Conservation (phyloP, 2,329 filamentous ascomycete genomes). For the Botrytis porri region DNA sequence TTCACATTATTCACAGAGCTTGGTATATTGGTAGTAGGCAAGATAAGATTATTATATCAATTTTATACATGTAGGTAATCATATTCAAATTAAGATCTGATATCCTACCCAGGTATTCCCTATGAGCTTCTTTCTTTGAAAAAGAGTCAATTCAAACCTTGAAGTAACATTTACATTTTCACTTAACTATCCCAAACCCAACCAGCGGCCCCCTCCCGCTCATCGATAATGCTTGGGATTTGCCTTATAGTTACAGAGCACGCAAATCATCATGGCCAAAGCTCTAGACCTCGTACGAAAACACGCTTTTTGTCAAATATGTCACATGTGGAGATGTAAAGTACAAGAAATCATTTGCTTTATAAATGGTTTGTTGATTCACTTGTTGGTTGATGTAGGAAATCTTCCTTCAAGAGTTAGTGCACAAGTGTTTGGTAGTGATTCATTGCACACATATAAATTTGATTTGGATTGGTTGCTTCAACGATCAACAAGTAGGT, state of each 20-base stretch:
- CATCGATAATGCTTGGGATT: background rate
- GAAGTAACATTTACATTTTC: background rate
- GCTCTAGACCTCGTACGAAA: background rate
- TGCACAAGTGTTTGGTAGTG: background rate
- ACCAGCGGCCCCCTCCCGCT: background rate
- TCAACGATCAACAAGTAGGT: background rate
- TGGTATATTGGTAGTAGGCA: background rate
- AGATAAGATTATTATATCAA: background rate
- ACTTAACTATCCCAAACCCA: background rate
- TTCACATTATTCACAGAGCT: background rate
- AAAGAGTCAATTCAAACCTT: background rate
- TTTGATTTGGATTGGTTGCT: background rate
- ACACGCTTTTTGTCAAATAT: background rate
- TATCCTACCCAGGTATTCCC: background rate
- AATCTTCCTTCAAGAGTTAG: background rate
- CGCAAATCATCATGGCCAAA: background rate
- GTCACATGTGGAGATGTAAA: background rate
- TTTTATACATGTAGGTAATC: background rate
- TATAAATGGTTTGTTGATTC: background rate
- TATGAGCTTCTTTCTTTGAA: background rate
- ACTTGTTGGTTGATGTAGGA: background rate
- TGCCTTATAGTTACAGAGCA: background rate
- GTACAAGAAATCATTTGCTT: background rate
- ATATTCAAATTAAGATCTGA: background rate
- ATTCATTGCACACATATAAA: background rate